A percentile compares a stretch with the other conserved stretches of the same genome.
Evolutionary conservation across 768 basidiomycete genomes (phyloP).

Genomic region (Leccinum uliginosum): DNA sequence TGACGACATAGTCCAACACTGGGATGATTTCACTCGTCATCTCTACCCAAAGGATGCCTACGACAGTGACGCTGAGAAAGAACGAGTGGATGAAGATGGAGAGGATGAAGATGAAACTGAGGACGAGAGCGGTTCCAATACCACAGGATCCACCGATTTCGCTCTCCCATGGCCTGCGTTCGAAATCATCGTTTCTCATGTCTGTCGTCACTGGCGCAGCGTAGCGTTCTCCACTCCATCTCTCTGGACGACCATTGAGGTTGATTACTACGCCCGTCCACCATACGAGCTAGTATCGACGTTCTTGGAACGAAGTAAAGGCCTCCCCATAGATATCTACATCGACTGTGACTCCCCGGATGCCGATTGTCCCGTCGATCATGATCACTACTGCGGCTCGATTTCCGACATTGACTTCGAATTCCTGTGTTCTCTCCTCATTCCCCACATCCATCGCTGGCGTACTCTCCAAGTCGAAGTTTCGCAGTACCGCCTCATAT

Average conservation of each 20-base stretch:
- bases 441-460: constrained; percentile 55
- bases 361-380: constrained; percentile 6
- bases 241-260: constrained; percentile 49
- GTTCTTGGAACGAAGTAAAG: constrained; percentile 52
- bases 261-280: constrained; percentile 24
- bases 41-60: constrained; percentile 33
- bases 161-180: constrained; percentile 31
- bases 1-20: constrained; percentile 22
- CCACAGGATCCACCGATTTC: constrained; percentile 1
- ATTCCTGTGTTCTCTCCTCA: constrained; percentile 34
- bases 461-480: constrained; percentile 45
- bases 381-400: constrained; percentile 22
- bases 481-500: constrained; percentile 44
- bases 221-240: constrained; percentile 48
- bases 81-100: background rate
- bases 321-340: constrained; percentile 48
- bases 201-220: constrained; percentile 57
- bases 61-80: background rate
- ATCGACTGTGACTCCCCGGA: constrained; percentile 41
- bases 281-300: constrained; percentile 41
- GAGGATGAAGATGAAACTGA: background rate
- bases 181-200: constrained; percentile 55
- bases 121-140: constrained; percentile 4
- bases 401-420: constrained; percentile 22
- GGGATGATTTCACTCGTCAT: constrained; percentile 7